phyloP scores from a whole-genome alignment of 352 stramenopile genomes.

The Thraustochytrium striatum region DNA sequence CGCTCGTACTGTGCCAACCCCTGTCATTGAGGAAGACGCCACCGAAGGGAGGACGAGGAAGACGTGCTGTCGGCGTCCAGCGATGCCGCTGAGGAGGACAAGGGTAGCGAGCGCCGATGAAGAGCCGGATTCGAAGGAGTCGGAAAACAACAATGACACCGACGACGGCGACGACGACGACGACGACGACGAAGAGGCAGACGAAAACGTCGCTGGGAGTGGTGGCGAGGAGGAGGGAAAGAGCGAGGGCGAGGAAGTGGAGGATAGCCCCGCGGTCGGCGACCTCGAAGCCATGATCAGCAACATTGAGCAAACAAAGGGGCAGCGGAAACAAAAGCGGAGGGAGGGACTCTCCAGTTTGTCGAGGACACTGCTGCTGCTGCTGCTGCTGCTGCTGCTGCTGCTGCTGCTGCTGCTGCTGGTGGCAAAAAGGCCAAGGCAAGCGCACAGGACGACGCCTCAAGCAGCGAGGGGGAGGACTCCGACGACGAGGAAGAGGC shows the following conservation, averaged over 20 bases:
- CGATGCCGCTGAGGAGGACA: not conserved
- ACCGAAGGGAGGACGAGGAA: not conserved
- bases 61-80: not conserved
- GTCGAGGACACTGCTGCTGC: no score
- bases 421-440: no score
- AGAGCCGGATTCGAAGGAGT: not conserved
- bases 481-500: slow-evolving; percentile 16
- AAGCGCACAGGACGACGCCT: no score
- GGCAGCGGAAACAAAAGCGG: no score
- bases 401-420: no score
- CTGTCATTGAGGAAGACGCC: not conserved
- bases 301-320: no score
- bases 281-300: no score
- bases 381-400: no score
- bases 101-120: not conserved
- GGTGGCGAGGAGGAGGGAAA: slow-evolving; percentile 5
- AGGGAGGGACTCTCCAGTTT: no score
- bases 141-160: not conserved
- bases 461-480: not conserved
- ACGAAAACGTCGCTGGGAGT: not conserved
- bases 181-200: not conserved
- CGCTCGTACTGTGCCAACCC: no score
- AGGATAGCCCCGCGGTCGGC: not conserved
- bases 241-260: not conserved
- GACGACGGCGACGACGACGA: not conserved